phyloP scores from a whole-genome alignment of 352 stramenopile genomes.

The Aphanomyces cochlioides region DNA sequence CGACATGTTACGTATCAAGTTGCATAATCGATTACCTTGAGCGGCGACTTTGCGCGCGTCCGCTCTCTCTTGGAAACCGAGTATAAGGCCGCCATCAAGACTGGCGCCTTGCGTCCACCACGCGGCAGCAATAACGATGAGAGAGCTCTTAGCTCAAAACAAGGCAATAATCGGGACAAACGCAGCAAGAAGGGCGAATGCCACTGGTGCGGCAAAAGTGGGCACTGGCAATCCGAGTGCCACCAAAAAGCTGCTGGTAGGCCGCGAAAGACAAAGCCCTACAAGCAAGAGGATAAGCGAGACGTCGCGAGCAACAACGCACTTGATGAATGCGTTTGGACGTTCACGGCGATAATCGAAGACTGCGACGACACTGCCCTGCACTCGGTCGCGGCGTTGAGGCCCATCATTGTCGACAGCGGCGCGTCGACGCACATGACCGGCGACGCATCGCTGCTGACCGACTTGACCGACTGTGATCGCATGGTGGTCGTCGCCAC shows the following conservation, averaged over 20 bases:
- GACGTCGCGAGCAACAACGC: too few species aligned
- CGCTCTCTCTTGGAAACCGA: not conserved
- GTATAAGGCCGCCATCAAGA: not conserved
- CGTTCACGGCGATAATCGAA: too few species aligned
- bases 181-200: too few species aligned
- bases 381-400: too few species aligned
- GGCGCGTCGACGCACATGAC: slow-evolving; percentile 24
- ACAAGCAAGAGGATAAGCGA: too few species aligned
- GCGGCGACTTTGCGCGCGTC: not conserved
- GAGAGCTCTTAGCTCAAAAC: not conserved
- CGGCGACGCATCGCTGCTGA: not conserved
- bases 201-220: not conserved
- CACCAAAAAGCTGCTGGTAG: not conserved
- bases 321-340: too few species aligned
- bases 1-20: not conserved
- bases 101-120: not conserved
- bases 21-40: not conserved
- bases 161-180: too few species aligned
- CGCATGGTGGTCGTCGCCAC: slow-evolving; percentile 18
- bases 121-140: not conserved
- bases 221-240: not conserved
- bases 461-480: slow-evolving; percentile 1
- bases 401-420: slow-evolving; percentile 7
- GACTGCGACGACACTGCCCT: too few species aligned
- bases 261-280: too few species aligned